Evolutionary conservation across 2,329 filamentous ascomycete species (phyloP).

Genomic region (Cordyceps fumosorosea): DNA sequence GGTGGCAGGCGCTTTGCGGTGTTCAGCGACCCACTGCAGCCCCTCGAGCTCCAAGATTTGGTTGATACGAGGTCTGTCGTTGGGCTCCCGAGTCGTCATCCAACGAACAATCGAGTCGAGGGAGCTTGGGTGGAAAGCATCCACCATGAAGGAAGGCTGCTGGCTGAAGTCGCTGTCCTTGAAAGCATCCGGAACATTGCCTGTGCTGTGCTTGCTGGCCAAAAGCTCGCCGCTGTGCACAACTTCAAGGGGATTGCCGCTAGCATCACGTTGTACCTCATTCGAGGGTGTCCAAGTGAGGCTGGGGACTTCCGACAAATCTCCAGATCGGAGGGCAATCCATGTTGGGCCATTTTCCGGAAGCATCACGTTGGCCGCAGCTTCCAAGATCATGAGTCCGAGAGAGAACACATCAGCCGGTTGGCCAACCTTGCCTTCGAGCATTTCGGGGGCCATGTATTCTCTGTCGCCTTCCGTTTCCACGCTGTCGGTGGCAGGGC

Average conservation of each 20-base stretch:
- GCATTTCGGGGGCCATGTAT: conserved; percentile 91
- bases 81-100: conserved; percentile 77
- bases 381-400: conserved; percentile 90
- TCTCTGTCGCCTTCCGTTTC: conserved; percentile 93
- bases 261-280: conserved; percentile 65
- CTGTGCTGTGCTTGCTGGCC: conserved; percentile 26
- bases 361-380: conserved; percentile 86
- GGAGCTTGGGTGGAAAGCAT: conserved; percentile 63
- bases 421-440: conserved; percentile 80
- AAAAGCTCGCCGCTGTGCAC: conserved; percentile 30
- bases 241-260: conserved; percentile 40
- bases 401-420: conserved; percentile 91
- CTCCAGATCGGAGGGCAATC: conserved; percentile 82
- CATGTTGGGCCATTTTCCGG: conserved; percentile 89
- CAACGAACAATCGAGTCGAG: conserved; percentile 78
- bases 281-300: conserved; percentile 74
- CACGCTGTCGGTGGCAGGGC: conserved; percentile 68
- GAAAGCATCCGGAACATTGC: conserved; percentile 36
- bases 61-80: conserved; percentile 64
- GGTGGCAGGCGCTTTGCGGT: conserved; percentile 81
- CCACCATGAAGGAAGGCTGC: conserved; percentile 85
- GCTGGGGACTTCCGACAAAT: conserved; percentile 81
- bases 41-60: conserved; percentile 68
- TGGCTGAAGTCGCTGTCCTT: conserved; percentile 47
- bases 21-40: conserved; percentile 70